Conservation (phyloP, 768 basidiomycete genomes). For the Tricholoma matsutake region DNA sequence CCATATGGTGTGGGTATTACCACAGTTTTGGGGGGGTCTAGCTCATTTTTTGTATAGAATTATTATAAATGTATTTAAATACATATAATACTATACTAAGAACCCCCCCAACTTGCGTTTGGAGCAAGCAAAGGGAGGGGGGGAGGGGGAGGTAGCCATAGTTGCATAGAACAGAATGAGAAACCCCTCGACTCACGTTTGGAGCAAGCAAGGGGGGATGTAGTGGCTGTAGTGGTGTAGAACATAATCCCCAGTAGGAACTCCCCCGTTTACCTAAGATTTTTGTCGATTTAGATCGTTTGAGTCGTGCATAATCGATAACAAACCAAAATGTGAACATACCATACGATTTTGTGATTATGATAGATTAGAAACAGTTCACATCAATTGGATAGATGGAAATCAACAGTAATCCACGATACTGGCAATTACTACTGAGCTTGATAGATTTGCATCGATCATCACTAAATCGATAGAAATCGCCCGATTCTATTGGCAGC, state of each 20-base stretch:
- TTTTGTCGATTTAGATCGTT: neutral
- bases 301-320: neutral
- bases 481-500: neutral
- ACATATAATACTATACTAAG: too few relatives aligned
- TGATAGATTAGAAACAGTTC: neutral
- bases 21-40: too few relatives aligned
- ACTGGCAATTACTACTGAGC: neutral
- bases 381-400: neutral
- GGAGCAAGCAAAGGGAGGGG: too few relatives aligned
- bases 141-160: too few relatives aligned
- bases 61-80: too few relatives aligned
- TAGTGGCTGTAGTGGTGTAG: too few relatives aligned
- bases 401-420: neutral
- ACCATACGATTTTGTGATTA: neutral
- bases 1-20: too few relatives aligned
- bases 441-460: neutral
- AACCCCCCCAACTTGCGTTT: too few relatives aligned
- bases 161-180: too few relatives aligned
- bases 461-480: neutral
- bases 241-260: neutral
- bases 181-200: too few relatives aligned
- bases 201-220: too few relatives aligned
- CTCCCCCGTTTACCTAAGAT: neutral
- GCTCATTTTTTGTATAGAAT: too few relatives aligned
- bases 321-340: neutral